Evolutionary conservation across 371 early-diverging fungal genomes (phyloP).

Genomic region (Parasitella parasitica): DNA sequence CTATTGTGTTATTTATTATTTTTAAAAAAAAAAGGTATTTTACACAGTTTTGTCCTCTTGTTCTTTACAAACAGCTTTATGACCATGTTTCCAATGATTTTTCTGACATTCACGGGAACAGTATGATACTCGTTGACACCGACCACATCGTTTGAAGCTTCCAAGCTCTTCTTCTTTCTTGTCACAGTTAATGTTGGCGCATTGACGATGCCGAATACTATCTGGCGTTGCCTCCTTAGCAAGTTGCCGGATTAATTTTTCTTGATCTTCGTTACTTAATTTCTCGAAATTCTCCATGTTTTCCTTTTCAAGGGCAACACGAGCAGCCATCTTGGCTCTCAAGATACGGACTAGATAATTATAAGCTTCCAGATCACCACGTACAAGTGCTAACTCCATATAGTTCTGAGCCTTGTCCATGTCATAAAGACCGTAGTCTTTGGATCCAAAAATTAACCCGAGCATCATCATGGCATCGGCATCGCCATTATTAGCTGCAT

Average conservation of each 20-base stretch:
- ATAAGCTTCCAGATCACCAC: constrained; percentile 54
- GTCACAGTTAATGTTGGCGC: constrained; percentile 47
- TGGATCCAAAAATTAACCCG: constrained; percentile 61
- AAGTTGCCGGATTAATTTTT: constrained; percentile 43
- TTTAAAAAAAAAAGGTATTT: not conserved
- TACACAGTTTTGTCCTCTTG: constrained; percentile 3
- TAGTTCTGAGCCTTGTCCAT: constrained; percentile 61
- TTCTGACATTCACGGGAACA: constrained; percentile 65
- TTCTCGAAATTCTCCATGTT: constrained; percentile 42
- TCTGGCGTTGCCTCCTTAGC: constrained; percentile 45
- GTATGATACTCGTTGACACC: constrained; percentile 55
- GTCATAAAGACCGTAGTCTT: constrained; percentile 60
- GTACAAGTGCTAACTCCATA: constrained; percentile 59
- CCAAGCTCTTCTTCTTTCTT: constrained; percentile 53
- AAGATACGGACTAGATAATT: constrained; percentile 53
- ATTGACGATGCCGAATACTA: constrained; percentile 36
- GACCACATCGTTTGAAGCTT: constrained; percentile 57
- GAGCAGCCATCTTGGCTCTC: constrained; percentile 54
- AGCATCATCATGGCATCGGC: constrained; percentile 58
- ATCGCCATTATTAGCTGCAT: constrained; percentile 56
- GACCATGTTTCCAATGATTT: constrained; percentile 63
- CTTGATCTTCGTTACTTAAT: constrained; percentile 35
- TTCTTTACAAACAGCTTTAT: constrained; percentile 50
- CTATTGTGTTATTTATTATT: not conserved
- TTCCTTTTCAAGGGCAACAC: constrained; percentile 46